Conservation (phyloP, 305 asterid genomes). For the Coffea humblotiana region DNA sequence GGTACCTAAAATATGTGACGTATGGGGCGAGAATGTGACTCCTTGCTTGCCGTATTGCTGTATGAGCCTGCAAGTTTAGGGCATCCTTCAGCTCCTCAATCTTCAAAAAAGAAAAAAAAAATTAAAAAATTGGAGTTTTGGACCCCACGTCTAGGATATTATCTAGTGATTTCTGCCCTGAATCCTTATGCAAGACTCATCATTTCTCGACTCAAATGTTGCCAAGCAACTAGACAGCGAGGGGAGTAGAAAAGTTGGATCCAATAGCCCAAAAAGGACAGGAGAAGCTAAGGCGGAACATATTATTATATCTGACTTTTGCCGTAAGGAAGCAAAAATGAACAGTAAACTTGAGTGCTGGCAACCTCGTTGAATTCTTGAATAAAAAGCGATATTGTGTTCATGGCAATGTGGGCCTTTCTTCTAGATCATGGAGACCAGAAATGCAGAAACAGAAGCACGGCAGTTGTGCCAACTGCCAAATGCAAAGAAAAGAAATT, state of each 20-base stretch:
- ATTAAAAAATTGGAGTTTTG: background rate
- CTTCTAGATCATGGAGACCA: conserved; percentile 11
- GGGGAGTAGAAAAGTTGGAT: background rate
- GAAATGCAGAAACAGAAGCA: background rate
- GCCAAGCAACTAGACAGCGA: conserved; percentile 9
- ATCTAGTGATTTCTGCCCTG: background rate
- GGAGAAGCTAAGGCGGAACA: background rate
- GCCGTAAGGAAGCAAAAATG: conserved; percentile 1
- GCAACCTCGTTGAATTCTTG: conserved; percentile 1
- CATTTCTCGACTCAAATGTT: conserved; percentile 11
- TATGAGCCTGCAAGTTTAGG: background rate
- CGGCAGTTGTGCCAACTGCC: background rate
- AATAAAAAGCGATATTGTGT: background rate
- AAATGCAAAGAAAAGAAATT: background rate
- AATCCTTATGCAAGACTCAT: background rate
- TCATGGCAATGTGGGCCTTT: conserved; percentile 17
- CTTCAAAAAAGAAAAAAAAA: background rate
- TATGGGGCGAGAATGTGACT: background rate
- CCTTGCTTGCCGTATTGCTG: background rate
- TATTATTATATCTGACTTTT: conserved; percentile 3
- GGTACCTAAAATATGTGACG: too few species aligned
- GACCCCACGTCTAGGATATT: conserved; percentile 2
- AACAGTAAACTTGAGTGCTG: background rate
- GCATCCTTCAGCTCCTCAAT: background rate
- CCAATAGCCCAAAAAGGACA: background rate